Conservation (phyloP, 1,139 yeast species). For the Maudiozyma humilis region DNA sequence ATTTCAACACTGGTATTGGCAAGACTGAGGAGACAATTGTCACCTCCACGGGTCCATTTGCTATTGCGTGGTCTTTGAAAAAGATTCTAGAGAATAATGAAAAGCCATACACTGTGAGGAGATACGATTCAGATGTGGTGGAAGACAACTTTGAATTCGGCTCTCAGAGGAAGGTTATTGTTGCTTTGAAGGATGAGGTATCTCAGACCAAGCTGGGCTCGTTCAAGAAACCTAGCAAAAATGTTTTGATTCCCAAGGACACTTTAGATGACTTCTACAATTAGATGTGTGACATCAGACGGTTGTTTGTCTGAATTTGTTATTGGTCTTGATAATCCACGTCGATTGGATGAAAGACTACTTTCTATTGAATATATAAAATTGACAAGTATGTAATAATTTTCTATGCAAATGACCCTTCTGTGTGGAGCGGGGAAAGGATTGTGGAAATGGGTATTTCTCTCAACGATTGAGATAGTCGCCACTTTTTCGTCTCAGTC, state of each 20-base stretch:
- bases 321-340: no score
- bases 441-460: neutral
- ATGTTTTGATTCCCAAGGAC: slow-evolving; percentile 18
- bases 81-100: slow-evolving; percentile 46
- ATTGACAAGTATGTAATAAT: neutral
- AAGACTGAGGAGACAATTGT: slow-evolving; percentile 63
- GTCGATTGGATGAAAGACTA: neutral
- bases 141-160: slow-evolving; percentile 77
- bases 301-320: no score
- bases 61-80: slow-evolving; percentile 70
- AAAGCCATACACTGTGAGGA: slow-evolving; percentile 55
- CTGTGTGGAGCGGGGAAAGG: no score
- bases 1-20: slow-evolving; percentile 61
- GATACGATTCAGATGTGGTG: slow-evolving; percentile 54
- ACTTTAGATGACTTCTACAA: slow-evolving; percentile 10
- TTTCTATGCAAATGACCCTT: neutral
- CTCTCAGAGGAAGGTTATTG: slow-evolving; percentile 58
- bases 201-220: slow-evolving; percentile 50
- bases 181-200: slow-evolving; percentile 66
- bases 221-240: slow-evolving; percentile 50
- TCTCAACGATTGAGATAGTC: slow-evolving; percentile 10
- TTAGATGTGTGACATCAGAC: no score
- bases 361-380: neutral
- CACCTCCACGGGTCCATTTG: slow-evolving; percentile 72
- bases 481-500: slow-evolving; percentile 31